A percentile compares a stretch with the other conserved stretches of the same genome.
Evolutionary conservation across 202 grass and related monocot species (phyloP).

Genomic region (Cymbopogon flexuosus): DNA sequence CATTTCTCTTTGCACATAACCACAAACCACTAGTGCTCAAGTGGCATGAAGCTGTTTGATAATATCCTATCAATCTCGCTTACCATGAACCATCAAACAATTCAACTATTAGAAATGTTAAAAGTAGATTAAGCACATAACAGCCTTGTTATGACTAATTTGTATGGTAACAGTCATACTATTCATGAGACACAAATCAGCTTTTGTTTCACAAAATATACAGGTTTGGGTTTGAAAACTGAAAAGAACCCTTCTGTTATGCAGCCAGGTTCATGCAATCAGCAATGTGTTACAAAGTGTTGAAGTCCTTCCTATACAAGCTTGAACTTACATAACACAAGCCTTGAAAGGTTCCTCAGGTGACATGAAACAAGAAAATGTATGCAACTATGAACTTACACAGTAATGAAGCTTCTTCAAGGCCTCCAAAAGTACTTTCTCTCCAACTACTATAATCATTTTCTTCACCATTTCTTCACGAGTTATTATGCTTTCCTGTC

Average conservation of each 20-base stretch:
- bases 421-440: slow-evolving; percentile 58
- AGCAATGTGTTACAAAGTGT: neutral
- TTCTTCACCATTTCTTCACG: slow-evolving; percentile 67
- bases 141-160: neutral
- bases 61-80: neutral
- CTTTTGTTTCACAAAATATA: neutral
- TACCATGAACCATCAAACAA: neutral
- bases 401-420: slow-evolving; percentile 52
- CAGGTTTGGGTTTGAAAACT: neutral
- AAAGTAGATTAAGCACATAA: neutral
- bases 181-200: neutral
- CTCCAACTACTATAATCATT: slow-evolving; percentile 63
- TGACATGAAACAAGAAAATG: slow-evolving; percentile 6
- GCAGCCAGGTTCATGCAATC: neutral
- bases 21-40: neutral
- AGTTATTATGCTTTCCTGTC: slow-evolving; percentile 59
- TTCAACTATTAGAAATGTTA: neutral
- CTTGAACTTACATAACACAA: neutral
- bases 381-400: slow-evolving; percentile 47
- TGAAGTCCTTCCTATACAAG: neutral
- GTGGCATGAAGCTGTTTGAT: neutral
- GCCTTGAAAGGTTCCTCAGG: neutral
- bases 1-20: neutral
- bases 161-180: neutral
- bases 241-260: neutral